Conservation (phyloP, 1,284 basidiomycete species). For the Cystobasidiaceae sp. region DNA sequence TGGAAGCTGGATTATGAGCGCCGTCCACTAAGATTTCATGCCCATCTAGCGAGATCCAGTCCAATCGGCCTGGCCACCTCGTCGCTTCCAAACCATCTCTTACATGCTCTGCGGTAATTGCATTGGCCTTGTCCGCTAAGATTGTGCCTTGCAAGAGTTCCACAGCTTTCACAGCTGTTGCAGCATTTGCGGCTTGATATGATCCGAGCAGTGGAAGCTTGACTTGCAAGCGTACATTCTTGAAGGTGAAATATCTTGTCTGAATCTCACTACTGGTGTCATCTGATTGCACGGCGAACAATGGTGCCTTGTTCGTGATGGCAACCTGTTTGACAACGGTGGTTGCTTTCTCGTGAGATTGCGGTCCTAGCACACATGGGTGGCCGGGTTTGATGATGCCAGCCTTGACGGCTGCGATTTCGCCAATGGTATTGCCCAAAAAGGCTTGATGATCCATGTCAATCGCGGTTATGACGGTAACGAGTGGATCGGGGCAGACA, state of each 20-base stretch:
- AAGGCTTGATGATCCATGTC: constrained; percentile 90
- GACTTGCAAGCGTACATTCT: constrained; percentile 21
- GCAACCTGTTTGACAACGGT: constrained; percentile 51
- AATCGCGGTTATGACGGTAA: constrained; percentile 75
- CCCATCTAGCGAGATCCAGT: constrained; percentile 56
- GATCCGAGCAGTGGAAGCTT: constrained; percentile 62
- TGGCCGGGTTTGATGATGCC: constrained; percentile 66
- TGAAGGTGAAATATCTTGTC: neutral
- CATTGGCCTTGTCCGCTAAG: constrained; percentile 32
- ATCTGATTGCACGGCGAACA: constrained; percentile 30
- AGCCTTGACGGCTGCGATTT: constrained; percentile 78
- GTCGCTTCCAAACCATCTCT: constrained; percentile 57
- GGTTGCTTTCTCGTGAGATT: constrained; percentile 57
- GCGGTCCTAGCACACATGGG: constrained; percentile 69
- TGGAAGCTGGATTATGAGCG: constrained; percentile 88
- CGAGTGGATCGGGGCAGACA: constrained; percentile 66
- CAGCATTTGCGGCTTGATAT: constrained; percentile 78
- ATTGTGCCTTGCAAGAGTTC: constrained; percentile 55
- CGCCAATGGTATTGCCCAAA: constrained; percentile 67
- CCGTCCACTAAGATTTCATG: constrained; percentile 72
- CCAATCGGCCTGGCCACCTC: constrained; percentile 77
- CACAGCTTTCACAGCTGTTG: constrained; percentile 62
- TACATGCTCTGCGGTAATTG: constrained; percentile 55
- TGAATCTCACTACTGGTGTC: neutral
- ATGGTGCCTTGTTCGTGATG: constrained; percentile 40